Conservation (phyloP, 2,329 filamentous ascomycete species). For the Penicillium sp. region DNA sequence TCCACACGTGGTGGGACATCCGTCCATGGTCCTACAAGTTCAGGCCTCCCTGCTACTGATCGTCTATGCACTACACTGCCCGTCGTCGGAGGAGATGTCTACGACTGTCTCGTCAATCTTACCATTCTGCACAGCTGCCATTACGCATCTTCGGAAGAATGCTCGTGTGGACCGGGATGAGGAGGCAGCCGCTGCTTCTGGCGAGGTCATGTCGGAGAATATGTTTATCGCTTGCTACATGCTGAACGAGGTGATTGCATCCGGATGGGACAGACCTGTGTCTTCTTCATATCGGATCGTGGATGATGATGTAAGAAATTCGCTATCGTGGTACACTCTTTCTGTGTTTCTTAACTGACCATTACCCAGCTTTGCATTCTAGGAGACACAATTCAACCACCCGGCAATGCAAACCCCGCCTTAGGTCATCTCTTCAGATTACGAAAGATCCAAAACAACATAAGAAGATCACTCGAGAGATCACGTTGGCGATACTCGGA, state of each 20-base stretch:
- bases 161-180: conserved; percentile 15
- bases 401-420: conserved; percentile 23
- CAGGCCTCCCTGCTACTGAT: conserved; percentile 33
- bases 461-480: conserved; percentile 24
- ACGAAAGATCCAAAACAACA: conserved; percentile 32
- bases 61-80: conserved; percentile 31
- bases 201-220: conserved; percentile 24
- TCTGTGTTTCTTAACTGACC: neutral
- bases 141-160: conserved; percentile 28
- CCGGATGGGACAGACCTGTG: conserved; percentile 32
- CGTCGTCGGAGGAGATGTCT: conserved; percentile 30
- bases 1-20: conserved; percentile 29
- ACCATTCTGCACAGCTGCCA: conserved; percentile 31
- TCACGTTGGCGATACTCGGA: conserved; percentile 12
- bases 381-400: conserved; percentile 26
- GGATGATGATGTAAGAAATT: conserved; percentile 29
- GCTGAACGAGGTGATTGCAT: conserved; percentile 32
- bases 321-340: neutral
- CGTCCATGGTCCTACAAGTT: conserved; percentile 30
- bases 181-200: conserved; percentile 10
- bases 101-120: conserved; percentile 30
- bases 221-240: conserved; percentile 35
- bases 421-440: conserved; percentile 29
- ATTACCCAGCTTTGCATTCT: conserved; percentile 23
- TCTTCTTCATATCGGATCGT: conserved; percentile 27